Percentiles rank a stretch among this genome's conserved stretches.
Conservation (phyloP, 1,139 yeast species). For the Hyphopichia khmerensis region DNA sequence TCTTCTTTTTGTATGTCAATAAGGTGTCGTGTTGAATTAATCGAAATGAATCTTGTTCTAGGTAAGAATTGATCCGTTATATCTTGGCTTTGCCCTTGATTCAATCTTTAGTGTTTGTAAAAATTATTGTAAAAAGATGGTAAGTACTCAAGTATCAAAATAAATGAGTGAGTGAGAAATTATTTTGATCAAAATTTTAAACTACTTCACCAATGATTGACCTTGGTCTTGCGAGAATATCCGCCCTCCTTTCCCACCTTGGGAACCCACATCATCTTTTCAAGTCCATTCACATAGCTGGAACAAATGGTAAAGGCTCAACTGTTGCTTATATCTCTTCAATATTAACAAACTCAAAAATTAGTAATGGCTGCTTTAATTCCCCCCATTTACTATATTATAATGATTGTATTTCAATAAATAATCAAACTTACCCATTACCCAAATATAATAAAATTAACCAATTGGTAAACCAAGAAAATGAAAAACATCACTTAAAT, state of each 20-base stretch:
- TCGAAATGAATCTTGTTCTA: no score
- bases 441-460: conserved; percentile 47
- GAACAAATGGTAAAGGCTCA: conserved; percentile 95
- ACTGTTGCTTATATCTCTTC: conserved; percentile 77
- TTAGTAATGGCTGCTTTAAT: conserved; percentile 73
- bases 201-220: conserved; percentile 21
- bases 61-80: no score
- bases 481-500: conserved; percentile 41
- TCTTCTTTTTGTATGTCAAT: no score
- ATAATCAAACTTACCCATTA: conserved; percentile 54
- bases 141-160: no score
- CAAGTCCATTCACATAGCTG: conserved; percentile 80
- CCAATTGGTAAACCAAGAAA: conserved; percentile 30
- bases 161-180: no score
- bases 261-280: conserved; percentile 68
- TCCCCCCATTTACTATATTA: conserved; percentile 79
- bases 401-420: conserved; percentile 72
- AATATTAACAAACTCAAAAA: conserved; percentile 48
- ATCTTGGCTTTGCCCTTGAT: no score
- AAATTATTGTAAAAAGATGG: no score
- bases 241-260: conserved; percentile 51
- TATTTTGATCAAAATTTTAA: neutral
- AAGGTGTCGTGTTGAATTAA: no score
- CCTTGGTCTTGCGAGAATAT: conserved; percentile 66
- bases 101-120: no score